Percentiles rank a stretch among this genome's conserved stretches.
phyloP scores from a whole-genome alignment of 106 monocot genomes.

The Dioscorea zingiberensis region DNA sequence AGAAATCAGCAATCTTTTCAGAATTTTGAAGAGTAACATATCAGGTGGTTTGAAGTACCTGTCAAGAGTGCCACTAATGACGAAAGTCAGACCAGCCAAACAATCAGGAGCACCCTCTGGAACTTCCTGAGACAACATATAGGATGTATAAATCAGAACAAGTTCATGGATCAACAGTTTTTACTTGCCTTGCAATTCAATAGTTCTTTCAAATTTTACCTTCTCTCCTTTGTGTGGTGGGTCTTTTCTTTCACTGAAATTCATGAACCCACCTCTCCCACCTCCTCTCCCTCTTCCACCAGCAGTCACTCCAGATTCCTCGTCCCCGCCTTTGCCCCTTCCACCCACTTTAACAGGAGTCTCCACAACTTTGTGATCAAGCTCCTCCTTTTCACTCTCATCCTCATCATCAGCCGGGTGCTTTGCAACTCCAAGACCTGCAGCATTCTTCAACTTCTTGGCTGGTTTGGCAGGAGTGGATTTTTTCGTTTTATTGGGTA shows the following conservation, averaged over 20 bases:
- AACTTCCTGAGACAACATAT: constrained; percentile 55
- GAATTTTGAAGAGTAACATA: too few species aligned
- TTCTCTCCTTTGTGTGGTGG: constrained; percentile 99
- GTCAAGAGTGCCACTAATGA: constrained; percentile 97
- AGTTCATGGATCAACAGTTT: too few species aligned
- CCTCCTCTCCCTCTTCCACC: constrained; percentile 77
- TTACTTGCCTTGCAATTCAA: too few species aligned
- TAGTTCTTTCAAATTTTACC: constrained; percentile 26
- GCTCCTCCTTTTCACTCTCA: constrained; percentile 19
- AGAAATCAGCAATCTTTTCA: too few species aligned
- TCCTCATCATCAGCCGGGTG: constrained; percentile 5
- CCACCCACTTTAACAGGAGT: constrained; percentile 48
- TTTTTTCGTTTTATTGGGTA: constrained; percentile 32
- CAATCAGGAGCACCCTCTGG: constrained; percentile 90
- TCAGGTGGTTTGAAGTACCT: constrained; percentile 33
- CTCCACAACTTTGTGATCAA: constrained; percentile 20
- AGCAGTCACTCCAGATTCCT: constrained; percentile 41
- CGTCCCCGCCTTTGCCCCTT: constrained; percentile 75
- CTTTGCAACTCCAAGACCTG: constrained; percentile 3
- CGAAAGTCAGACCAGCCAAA: constrained; percentile 82
- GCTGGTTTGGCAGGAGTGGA: constrained; percentile 16
- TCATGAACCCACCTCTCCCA: constrained; percentile 89
- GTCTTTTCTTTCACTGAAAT: constrained; percentile 87
- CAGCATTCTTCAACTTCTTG: constrained; percentile 45
- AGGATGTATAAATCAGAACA: neutral